These are phyloP conservation scores for Candolleomyces aberdarensis DNA, from an alignment of 768 basidiomycete genomes.

Conservation along the genomic window DNA sequence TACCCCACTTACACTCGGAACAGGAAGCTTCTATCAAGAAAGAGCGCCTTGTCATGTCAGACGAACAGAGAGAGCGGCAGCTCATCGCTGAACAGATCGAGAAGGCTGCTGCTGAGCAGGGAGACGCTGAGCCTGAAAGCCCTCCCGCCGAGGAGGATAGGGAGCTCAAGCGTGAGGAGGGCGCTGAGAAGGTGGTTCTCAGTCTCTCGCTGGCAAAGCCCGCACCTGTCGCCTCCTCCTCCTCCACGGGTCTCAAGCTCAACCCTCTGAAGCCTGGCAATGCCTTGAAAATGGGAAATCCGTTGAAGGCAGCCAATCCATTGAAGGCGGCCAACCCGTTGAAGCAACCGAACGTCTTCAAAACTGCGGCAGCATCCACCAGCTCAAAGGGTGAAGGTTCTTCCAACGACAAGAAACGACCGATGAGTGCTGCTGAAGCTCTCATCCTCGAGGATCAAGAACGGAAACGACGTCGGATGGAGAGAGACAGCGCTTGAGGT, in stretches of 20 bases:
- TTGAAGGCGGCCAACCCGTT: conserved; percentile 63
- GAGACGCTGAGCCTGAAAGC: conserved; percentile 29
- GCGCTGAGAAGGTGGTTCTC: conserved; percentile 69
- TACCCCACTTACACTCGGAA: conserved; percentile 10
- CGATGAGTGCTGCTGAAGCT: conserved; percentile 80
- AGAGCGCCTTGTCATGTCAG: conserved; percentile 86
- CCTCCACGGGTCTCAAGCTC: conserved; percentile 50
- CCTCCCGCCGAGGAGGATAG: conserved; percentile 42
- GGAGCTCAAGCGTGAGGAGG: conserved; percentile 71
- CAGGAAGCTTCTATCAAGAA: conserved; percentile 88
- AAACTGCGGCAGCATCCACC: conserved; percentile 39
- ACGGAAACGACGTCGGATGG: conserved; percentile 79
- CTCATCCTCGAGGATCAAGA: conserved; percentile 91
- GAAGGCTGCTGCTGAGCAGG: conserved; percentile 59
- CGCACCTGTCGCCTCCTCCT: conserved; percentile 27
- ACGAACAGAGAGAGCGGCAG: conserved; percentile 90
- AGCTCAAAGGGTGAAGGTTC: conserved; percentile 26
- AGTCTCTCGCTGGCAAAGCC: conserved; percentile 60
- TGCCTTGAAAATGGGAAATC: conserved; percentile 61
- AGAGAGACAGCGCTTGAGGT: conserved; percentile 37
- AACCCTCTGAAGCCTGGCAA: conserved; percentile 63
- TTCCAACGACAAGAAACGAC: conserved; percentile 57
- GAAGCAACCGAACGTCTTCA: conserved; percentile 76
- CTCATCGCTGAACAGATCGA: conserved; percentile 94
- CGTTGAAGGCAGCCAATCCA: conserved; percentile 59